Evolutionary conservation across 2,329 filamentous ascomycete species (phyloP).

Genomic region (Dendrostoma leiphaemia): DNA sequence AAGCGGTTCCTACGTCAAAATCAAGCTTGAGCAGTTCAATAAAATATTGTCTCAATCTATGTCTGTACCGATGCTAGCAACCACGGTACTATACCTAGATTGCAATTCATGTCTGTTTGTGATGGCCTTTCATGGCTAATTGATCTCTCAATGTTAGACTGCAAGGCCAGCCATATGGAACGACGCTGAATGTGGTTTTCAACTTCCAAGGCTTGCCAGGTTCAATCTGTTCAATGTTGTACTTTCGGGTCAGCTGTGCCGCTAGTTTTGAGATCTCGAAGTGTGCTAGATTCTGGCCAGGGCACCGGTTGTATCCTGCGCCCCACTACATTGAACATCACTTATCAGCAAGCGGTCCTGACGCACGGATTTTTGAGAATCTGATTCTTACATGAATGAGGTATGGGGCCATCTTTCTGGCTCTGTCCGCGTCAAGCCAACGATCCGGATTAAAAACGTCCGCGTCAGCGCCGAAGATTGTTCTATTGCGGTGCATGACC

Average conservation of each 20-base stretch:
- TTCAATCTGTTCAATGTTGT: neutral
- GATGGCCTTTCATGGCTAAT: too few relatives aligned
- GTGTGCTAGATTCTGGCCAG: neutral
- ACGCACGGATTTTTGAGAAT: too few relatives aligned
- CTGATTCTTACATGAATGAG: neutral
- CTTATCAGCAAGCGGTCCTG: too few relatives aligned
- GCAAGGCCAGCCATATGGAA: neutral
- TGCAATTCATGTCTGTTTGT: too few relatives aligned
- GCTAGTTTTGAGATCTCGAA: neutral
- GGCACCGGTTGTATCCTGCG: neutral
- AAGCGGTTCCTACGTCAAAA: too few relatives aligned
- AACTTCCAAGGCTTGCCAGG: neutral
- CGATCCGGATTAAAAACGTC: neutral
- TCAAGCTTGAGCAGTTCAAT: too few relatives aligned
- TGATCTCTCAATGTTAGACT: too few relatives aligned
- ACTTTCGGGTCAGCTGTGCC: neutral
- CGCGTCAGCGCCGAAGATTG: neutral
- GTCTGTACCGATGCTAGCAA: too few relatives aligned
- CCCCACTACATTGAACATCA: too few relatives aligned
- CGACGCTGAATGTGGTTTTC: neutral
- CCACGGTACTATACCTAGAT: too few relatives aligned
- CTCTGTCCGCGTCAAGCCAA: neutral
- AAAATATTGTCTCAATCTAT: too few relatives aligned
- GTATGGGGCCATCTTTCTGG: neutral
- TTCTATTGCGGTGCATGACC: neutral